Percentiles rank a stretch among this genome's conserved stretches.
These are phyloP conservation scores for Carex pumila DNA, from an alignment of 176 grass and related monocot genomes.

Conservation along the genomic window DNA sequence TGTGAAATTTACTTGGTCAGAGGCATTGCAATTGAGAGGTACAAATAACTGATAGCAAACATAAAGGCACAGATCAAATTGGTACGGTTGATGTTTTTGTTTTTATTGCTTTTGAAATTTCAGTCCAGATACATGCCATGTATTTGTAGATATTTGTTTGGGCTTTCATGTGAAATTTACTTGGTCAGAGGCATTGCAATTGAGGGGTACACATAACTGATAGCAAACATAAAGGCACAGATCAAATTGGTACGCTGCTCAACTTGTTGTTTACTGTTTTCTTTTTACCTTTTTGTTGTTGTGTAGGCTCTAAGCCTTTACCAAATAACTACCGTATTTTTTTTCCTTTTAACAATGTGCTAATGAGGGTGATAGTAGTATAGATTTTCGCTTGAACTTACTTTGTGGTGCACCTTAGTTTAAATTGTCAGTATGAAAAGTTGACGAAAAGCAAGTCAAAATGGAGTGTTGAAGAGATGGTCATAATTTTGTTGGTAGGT, in stretches of 20 bases:
- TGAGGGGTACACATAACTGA: constrained; percentile 81
- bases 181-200: constrained; percentile 79
- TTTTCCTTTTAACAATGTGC: background rate
- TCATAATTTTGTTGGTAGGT: background rate
- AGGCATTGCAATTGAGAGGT: constrained; percentile 81
- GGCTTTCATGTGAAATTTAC: constrained; percentile 95
- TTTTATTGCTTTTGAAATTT: background rate
- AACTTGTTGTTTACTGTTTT: background rate
- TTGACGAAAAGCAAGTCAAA: background rate
- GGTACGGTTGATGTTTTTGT: constrained; percentile 50
- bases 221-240: constrained; percentile 76
- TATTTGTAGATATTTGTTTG: constrained; percentile 88
- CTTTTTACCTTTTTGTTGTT: background rate
- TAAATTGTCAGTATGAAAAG: background rate
- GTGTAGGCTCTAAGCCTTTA: background rate
- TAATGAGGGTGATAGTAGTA: too few species aligned
- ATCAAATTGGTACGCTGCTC: constrained; percentile 68
- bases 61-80: constrained; percentile 91
- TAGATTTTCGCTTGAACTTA: background rate
- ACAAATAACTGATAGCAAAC: constrained; percentile 65
- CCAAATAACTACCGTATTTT: background rate
- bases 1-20: constrained; percentile 88
- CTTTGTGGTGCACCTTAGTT: background rate
- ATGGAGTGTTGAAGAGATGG: background rate
- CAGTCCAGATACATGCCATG: constrained; percentile 67